A percentile compares a stretch with the other conserved stretches of the same genome.
Evolutionary conservation across 345 rosid species (phyloP).

Genomic region (Citrus cavaleriei): DNA sequence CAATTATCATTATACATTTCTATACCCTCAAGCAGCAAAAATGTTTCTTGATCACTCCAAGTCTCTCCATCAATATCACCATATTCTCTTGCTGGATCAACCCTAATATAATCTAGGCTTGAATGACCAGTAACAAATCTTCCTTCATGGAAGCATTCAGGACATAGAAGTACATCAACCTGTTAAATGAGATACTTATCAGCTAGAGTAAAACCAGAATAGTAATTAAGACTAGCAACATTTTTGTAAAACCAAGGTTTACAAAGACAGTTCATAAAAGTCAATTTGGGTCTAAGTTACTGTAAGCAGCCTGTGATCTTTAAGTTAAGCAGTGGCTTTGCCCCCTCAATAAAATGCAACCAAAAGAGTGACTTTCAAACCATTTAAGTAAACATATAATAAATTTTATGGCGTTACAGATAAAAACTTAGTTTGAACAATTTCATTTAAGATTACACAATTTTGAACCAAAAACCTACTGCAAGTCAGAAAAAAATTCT

Average conservation of each 20-base stretch:
- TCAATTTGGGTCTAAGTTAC: not conserved
- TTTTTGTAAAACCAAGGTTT: not conserved
- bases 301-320: not conserved
- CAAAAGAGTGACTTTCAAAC: not conserved
- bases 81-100: conserved; percentile 64
- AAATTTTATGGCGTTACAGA: not conserved
- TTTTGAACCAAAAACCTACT: not conserved
- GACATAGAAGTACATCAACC: conserved; percentile 76
- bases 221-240: conserved; percentile 2
- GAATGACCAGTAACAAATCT: conserved; percentile 84
- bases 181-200: conserved; percentile 35
- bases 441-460: not conserved
- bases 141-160: conserved; percentile 80
- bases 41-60: conserved; percentile 93
- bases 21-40: conserved; percentile 88
- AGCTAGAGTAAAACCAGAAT: conserved; percentile 8
- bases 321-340: not conserved
- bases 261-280: not conserved
- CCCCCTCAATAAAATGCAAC: not conserved
- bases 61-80: conserved; percentile 77
- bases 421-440: not conserved
- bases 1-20: conserved; percentile 83
- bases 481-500: not conserved
- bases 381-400: not conserved
- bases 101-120: conserved; percentile 73